Conservation (phyloP, 768 basidiomycete species). For the Porphyrellus cyaneotinctus region DNA sequence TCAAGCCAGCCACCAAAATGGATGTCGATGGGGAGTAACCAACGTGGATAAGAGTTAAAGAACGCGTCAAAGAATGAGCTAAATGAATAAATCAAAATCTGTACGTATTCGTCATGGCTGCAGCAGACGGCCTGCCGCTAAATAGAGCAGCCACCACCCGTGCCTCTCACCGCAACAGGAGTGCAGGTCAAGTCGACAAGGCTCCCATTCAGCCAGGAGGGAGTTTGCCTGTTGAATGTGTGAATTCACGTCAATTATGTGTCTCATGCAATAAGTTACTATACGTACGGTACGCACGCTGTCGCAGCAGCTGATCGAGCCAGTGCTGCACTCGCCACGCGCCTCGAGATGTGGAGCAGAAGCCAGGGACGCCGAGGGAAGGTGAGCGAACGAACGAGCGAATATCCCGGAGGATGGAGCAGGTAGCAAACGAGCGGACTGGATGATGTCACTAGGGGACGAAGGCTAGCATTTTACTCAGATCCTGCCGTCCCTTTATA, state of each 20-base stretch:
- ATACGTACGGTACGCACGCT: neutral
- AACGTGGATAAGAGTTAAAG: conserved; percentile 1
- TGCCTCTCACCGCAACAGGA: conserved; percentile 1
- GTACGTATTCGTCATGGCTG: conserved; percentile 7
- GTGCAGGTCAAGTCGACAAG: conserved; percentile 11
- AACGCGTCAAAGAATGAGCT: neutral
- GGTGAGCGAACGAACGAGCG: conserved; percentile 16
- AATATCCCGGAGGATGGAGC: conserved; percentile 2
- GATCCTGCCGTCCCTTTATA: neutral
- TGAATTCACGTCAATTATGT: neutral
- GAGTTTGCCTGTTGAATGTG: neutral
- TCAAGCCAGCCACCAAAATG: neutral
- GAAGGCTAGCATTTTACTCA: neutral
- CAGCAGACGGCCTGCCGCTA: conserved; percentile 8
- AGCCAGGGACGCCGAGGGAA: conserved; percentile 12
- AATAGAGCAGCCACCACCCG: conserved; percentile 1
- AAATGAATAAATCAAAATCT: neutral
- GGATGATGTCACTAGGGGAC: neutral
- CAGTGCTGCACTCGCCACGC: conserved; percentile 12
- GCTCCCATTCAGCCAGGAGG: neutral
- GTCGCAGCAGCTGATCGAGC: conserved; percentile 11
- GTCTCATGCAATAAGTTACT: neutral
- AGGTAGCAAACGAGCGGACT: neutral
- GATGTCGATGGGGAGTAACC: conserved; percentile 4
- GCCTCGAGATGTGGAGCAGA: conserved; percentile 9